A percentile compares a stretch with the other conserved stretches of the same genome.
phyloP scores from a whole-genome alignment of 2,329 filamentous ascomycete genomes.

The Trichoderma arundinaceum region DNA sequence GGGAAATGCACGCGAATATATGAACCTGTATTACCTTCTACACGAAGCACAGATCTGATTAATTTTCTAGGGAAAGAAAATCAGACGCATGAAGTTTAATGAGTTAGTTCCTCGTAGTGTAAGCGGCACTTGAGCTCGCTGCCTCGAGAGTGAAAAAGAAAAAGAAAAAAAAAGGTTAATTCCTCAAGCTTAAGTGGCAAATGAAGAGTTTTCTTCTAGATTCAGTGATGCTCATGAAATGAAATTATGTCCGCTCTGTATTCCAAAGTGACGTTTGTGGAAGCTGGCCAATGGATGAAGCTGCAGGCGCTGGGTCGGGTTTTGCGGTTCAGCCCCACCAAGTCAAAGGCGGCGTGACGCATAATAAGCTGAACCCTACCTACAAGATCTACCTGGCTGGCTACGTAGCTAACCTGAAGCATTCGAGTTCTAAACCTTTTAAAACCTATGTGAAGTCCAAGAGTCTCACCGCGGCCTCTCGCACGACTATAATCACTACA shows the following conservation, averaged over 20 bases:
- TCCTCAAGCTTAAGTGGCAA: not conserved
- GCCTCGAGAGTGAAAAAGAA: not conserved
- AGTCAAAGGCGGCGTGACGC: constrained; percentile 31
- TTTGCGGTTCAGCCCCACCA: constrained; percentile 24
- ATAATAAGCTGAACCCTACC: constrained; percentile 19
- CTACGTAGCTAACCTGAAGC: constrained; percentile 9
- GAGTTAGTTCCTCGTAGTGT: not conserved
- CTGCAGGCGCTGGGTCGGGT: constrained; percentile 10
- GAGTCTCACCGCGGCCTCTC: not conserved
- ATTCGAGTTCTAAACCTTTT: not conserved
- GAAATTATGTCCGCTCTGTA: no score
- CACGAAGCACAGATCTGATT: constrained; percentile 4
- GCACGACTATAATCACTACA: not conserved
- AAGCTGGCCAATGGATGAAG: not conserved
- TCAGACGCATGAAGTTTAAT: constrained; percentile 19
- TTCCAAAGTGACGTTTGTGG: not conserved
- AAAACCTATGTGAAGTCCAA: no score
- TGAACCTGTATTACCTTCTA: constrained; percentile 15
- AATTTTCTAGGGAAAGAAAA: not conserved
- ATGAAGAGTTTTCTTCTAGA: not conserved
- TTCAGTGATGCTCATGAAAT: not conserved
- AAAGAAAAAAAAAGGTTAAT: not conserved
- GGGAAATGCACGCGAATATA: constrained; percentile 24
- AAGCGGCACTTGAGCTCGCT: not conserved
- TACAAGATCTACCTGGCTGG: not conserved